Base-by-base conservation (phyloP, 108 stramenopile species). In the Nitzschia inconspicua region DNA sequence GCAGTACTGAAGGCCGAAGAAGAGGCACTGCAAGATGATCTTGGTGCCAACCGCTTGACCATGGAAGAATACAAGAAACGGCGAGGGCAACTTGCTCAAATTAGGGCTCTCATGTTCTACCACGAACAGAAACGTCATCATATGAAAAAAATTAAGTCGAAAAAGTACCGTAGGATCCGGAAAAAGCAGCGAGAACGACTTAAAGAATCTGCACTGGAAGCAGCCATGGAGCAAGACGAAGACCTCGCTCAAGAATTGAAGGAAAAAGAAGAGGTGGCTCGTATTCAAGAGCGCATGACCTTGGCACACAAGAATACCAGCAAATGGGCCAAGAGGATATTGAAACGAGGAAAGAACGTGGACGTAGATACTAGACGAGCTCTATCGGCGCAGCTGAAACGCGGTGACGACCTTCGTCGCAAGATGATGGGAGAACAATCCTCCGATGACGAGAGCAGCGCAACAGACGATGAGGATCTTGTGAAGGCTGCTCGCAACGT, bases 141-240 rank as follows among this genome's bases (percentile, higher is more conserved):
- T n/a, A 92, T 97, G 46, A 99, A 99, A 74, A 98, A 98, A 73
- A 99, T 98, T 75, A 99, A 99, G 67, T 95, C 93, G 6, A 98
- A 98, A 62, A 96, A 92, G 70, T 97, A 95, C 63, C 82, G 94
- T n/a, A 84, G 90, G 29, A 94, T 96, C 44, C 86, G 91, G 14
- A 98, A 96, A 77, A 77, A 84, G 61, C 84, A 89, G 62, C 70
- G 84, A 19, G 88, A 87, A n/a, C 78, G 88, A 2, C 71, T 68
- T 16, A 84, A 85, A 74, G 91, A 89, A 22, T 76, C 78, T 2
- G 92, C 88, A 23, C 49, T 83, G 23, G 95, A 91, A 30, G 73
- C 82, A 14, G 75, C 77, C 1, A 57, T 69, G 14, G 82, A 70
- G 39, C 73, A 78, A 18, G 88, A 94, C 51, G 82, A 76, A 0